Conservation (phyloP, 768 basidiomycete genomes). For the Termitomyces sp. region DNA sequence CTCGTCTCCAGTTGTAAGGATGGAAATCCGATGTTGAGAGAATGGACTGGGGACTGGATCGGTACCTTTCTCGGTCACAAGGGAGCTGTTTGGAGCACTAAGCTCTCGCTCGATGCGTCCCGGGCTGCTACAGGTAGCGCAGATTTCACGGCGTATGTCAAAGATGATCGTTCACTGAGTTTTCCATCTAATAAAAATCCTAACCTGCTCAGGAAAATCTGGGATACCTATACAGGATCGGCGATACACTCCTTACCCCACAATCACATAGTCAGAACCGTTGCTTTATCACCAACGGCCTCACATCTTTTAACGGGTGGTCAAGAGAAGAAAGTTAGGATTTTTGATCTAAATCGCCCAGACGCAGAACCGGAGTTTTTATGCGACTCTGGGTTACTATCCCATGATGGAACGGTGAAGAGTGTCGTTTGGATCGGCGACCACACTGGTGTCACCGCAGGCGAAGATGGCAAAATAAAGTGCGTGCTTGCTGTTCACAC, state of each 20-base stretch:
- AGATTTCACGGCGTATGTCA: conserved; percentile 91
- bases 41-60: conserved; percentile 99
- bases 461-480: conserved; percentile 91
- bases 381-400: conserved; percentile 48
- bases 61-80: conserved; percentile 88
- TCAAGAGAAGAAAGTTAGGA: conserved; percentile 94
- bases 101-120: conserved; percentile 80
- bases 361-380: conserved; percentile 87
- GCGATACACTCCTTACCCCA: conserved; percentile 93
- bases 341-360: conserved; percentile 84
- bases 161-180: conserved; percentile 4
- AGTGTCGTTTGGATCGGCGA: conserved; percentile 93
- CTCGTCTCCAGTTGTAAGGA: conserved; percentile 98
- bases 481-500: conserved; percentile 26
- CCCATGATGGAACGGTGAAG: conserved; percentile 88
- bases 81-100: conserved; percentile 96
- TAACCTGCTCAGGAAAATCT: conserved; percentile 67
- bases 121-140: conserved; percentile 91
- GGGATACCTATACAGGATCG: conserved; percentile 92
- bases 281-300: conserved; percentile 72
- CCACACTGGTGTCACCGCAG: conserved; percentile 81
- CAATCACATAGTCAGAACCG: conserved; percentile 95
- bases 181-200: conserved; percentile 9
- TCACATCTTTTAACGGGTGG: conserved; percentile 83
- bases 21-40: conserved; percentile 94